Evolutionary conservation across 1,284 basidiomycete species (phyloP).

Genomic region (Flammula alnicola): DNA sequence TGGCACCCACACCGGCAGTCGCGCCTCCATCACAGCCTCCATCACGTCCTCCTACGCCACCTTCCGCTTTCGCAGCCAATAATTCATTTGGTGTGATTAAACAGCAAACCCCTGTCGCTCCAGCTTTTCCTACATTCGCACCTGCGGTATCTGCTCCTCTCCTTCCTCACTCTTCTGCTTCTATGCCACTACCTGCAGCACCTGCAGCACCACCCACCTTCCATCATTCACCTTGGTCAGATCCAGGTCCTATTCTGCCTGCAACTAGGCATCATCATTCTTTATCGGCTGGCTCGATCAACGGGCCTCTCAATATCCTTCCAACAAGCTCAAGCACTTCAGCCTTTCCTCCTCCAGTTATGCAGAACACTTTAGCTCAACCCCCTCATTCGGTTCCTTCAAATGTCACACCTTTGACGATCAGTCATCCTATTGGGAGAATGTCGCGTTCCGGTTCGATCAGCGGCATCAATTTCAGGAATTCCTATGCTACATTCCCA

Average conservation of each 20-base stretch:
- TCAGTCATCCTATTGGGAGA: conserved; percentile 52
- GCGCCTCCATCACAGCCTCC: conserved; percentile 40
- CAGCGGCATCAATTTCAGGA: conserved; percentile 53
- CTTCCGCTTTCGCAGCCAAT: conserved; percentile 32
- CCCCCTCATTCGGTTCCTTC: conserved; percentile 29
- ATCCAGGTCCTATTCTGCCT: conserved; percentile 27
- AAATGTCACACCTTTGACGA: conserved; percentile 26
- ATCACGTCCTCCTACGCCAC: conserved; percentile 43
- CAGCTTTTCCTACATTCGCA: conserved; percentile 34
- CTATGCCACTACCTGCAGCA: conserved; percentile 23
- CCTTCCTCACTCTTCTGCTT: conserved; percentile 28
- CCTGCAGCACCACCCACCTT: conserved; percentile 36
- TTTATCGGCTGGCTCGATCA: conserved; percentile 40
- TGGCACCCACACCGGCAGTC: conserved; percentile 12
- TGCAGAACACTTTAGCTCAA: conserved; percentile 22
- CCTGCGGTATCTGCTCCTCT: conserved; percentile 25
- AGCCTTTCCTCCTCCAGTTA: conserved; percentile 19
- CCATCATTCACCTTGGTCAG: conserved; percentile 46
- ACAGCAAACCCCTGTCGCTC: conserved; percentile 21
- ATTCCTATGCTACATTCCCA: conserved; percentile 25
- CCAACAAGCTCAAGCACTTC: conserved; percentile 19
- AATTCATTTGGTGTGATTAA: conserved; percentile 34
- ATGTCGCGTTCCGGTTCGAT: conserved; percentile 70
- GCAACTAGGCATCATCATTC: conserved; percentile 48
- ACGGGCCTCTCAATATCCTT: conserved; percentile 27